Conservation (phyloP, 768 basidiomycete genomes). For the Pisolithus orientalis region DNA sequence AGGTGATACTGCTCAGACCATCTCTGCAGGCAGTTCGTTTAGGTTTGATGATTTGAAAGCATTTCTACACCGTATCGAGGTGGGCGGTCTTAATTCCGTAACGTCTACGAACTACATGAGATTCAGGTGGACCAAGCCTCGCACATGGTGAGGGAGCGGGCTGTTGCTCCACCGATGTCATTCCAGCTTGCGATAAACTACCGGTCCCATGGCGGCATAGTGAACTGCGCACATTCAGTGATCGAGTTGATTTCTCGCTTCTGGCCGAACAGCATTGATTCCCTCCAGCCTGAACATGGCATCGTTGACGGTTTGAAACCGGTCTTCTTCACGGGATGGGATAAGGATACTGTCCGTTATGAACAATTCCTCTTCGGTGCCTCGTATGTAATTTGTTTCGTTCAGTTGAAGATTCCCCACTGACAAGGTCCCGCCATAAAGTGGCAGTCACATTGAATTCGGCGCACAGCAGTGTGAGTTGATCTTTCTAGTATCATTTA, state of each 20-base stretch:
- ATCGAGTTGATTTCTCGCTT: slow-evolving; percentile 55
- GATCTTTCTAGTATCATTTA: background rate
- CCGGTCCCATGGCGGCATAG: slow-evolving; percentile 67
- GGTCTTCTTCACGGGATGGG: slow-evolving; percentile 48
- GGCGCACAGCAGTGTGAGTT: slow-evolving; percentile 59
- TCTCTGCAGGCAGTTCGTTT: slow-evolving; percentile 67
- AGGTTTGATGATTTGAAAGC: slow-evolving; percentile 67
- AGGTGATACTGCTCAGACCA: slow-evolving; percentile 76
- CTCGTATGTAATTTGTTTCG: slow-evolving; percentile 28
- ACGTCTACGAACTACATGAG: background rate
- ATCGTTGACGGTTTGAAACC: slow-evolving; percentile 50
- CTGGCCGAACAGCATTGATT: slow-evolving; percentile 63
- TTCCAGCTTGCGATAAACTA: slow-evolving; percentile 65
- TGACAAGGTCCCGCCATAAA: slow-evolving; percentile 16
- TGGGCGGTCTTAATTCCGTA: slow-evolving; percentile 13
- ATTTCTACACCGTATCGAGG: slow-evolving; percentile 59
- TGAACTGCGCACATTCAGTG: slow-evolving; percentile 62
- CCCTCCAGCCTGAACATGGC: slow-evolving; percentile 48
- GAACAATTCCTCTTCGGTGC: slow-evolving; percentile 54
- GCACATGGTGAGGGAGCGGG: slow-evolving; percentile 6
- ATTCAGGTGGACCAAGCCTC: slow-evolving; percentile 17
- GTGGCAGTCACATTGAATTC: slow-evolving; percentile 47
- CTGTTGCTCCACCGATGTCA: slow-evolving; percentile 24
- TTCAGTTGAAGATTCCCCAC: background rate
- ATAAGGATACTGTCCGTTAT: slow-evolving; percentile 35